These are phyloP conservation scores for Puccinia polysora DNA, from an alignment of 1,284 basidiomycete genomes.

Conservation along the genomic window DNA sequence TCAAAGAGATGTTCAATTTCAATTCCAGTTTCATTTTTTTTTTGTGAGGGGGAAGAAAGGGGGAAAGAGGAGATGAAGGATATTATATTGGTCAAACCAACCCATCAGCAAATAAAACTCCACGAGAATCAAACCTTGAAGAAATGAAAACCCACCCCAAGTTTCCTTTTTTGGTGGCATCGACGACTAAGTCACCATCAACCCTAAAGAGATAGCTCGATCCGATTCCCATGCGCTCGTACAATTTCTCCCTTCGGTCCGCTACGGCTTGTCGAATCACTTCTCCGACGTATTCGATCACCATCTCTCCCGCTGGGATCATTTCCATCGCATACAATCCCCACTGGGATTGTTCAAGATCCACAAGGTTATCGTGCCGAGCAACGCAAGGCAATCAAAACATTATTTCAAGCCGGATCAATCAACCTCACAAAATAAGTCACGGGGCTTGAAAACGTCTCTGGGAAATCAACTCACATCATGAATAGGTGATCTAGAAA, in stretches of 20 bases:
- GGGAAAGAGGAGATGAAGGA: too few relatives aligned
- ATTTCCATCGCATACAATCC: slow-evolving; percentile 56
- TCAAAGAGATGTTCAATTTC: too few relatives aligned
- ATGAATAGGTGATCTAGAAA: slow-evolving; percentile 92
- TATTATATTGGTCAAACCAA: background rate
- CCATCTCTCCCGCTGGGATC: slow-evolving; percentile 93
- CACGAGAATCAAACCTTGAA: background rate
- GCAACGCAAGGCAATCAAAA: background rate
- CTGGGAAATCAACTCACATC: slow-evolving; percentile 90
- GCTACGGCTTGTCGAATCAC: slow-evolving; percentile 91
- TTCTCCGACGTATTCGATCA: slow-evolving; percentile 99
- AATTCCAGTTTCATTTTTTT: slow-evolving; percentile 1
- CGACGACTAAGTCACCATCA: slow-evolving; percentile 62
- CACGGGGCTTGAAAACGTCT: background rate
- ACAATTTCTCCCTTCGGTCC: slow-evolving; percentile 92
- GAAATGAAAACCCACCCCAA: slow-evolving; percentile 63
- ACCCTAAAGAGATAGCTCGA: slow-evolving; percentile 58
- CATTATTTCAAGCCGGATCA: background rate
- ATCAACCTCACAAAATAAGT: background rate
- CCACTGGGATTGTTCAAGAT: slow-evolving; percentile 11
- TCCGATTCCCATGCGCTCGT: slow-evolving; percentile 91
- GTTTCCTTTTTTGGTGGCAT: slow-evolving; percentile 97
- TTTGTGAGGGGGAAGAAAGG: too few relatives aligned
- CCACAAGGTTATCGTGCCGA: background rate
- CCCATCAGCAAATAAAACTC: background rate